phyloP scores from a whole-genome alignment of 75 land plant species.

The Pinus albicaulis region DNA sequence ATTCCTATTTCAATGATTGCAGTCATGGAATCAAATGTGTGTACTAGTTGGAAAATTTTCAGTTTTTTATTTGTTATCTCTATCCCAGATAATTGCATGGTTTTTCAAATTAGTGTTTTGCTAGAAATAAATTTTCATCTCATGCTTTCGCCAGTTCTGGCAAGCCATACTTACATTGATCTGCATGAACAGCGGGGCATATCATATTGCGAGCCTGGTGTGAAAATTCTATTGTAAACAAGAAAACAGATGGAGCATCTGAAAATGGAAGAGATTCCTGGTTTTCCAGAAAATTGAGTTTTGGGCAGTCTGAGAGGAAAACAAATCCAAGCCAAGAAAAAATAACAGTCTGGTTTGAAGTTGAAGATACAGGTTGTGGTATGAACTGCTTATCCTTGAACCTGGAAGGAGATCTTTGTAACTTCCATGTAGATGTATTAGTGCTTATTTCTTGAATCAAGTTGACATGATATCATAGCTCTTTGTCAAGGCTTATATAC shows the following conservation, averaged over 20 bases:
- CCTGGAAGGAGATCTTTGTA: background rate
- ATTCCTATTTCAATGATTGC: background rate
- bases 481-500: background rate
- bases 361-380: conserved; percentile 93
- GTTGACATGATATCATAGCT: background rate
- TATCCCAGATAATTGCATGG: background rate
- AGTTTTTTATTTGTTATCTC: background rate
- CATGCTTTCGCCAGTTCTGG: background rate
- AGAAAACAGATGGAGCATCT: conserved; percentile 7
- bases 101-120: background rate
- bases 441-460: background rate
- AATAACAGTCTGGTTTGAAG: conserved; percentile 69
- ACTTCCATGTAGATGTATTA: background rate
- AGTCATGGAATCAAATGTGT: background rate
- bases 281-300: conserved; percentile 7
- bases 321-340: conserved; percentile 22
- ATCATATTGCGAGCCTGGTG: conserved; percentile 78
- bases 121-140: background rate
- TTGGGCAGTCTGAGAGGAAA: conserved; percentile 11
- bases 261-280: conserved; percentile 11
- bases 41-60: background rate
- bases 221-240: conserved; percentile 21
- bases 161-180: background rate
- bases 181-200: conserved; percentile 54
- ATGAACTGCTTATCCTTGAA: conserved; percentile 1